Conservation (phyloP, 1,139 yeast genomes). For the Blastobotrys buckinghamii region DNA sequence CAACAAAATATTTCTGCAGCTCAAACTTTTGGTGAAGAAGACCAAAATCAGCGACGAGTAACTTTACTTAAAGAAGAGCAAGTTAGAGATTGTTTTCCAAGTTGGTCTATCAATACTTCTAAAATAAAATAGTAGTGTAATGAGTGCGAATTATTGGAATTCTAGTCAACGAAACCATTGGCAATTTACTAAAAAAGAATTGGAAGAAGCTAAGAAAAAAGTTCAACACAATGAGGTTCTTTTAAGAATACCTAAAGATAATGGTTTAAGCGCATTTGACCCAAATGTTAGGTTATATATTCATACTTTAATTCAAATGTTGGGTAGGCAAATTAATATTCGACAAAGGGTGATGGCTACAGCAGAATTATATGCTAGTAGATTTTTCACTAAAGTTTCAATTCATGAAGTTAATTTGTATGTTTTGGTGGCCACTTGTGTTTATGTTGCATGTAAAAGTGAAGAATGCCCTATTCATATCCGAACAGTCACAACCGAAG, state of each 20-base stretch:
- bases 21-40: slow-evolving; percentile 5
- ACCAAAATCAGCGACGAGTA: neutral
- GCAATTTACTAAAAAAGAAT: slow-evolving; percentile 50
- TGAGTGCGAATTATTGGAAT: slow-evolving; percentile 55
- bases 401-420: slow-evolving; percentile 78
- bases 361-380: slow-evolving; percentile 73
- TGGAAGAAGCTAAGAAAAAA: slow-evolving; percentile 38
- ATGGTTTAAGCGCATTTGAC: slow-evolving; percentile 27
- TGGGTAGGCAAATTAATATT: slow-evolving; percentile 71
- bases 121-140: neutral
- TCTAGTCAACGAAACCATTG: slow-evolving; percentile 60
- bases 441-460: slow-evolving; percentile 86
- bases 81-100: slow-evolving; percentile 20
- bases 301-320: slow-evolving; percentile 51
- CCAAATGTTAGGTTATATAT: slow-evolving; percentile 40
- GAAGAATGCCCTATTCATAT: slow-evolving; percentile 97
- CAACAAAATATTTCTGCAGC: neutral
- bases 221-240: slow-evolving; percentile 27
- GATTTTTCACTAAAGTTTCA: slow-evolving; percentile 70
- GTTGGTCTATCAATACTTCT: slow-evolving; percentile 17
- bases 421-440: slow-evolving; percentile 72
- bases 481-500: slow-evolving; percentile 73
- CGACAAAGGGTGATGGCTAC: slow-evolving; percentile 84
- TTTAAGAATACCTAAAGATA: slow-evolving; percentile 16
- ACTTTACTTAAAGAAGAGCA: slow-evolving; percentile 18